phyloP scores from a whole-genome alignment of 2,329 filamentous ascomycete species.

The Juglanconis oblonga region DNA sequence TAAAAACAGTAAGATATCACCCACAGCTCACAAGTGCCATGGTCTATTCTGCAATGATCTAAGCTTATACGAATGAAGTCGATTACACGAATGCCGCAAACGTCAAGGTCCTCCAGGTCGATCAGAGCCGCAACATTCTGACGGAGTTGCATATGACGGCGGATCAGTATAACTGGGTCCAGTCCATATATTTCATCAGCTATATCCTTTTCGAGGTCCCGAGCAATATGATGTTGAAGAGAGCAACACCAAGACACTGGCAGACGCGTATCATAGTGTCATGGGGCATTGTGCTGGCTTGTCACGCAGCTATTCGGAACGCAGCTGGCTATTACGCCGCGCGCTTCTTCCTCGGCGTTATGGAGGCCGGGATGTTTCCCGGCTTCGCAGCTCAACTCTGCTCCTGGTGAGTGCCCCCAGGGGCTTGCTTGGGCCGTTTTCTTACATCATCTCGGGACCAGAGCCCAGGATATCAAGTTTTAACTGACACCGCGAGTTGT shows the following conservation, averaged over 20 bases:
- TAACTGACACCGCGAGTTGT: no score
- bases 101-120: slow-evolving; percentile 41
- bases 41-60: neutral
- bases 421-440: neutral
- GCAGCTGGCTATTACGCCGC: slow-evolving; percentile 34
- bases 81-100: slow-evolving; percentile 38
- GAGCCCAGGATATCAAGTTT: no score
- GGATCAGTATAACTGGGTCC: slow-evolving; percentile 39
- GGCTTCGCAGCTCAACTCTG: slow-evolving; percentile 39
- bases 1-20: slow-evolving; percentile 23
- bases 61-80: slow-evolving; percentile 21
- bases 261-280: slow-evolving; percentile 34
- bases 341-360: slow-evolving; percentile 38
- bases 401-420: slow-evolving; percentile 30
- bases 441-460: no score
- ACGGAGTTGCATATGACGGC: slow-evolving; percentile 36
- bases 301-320: slow-evolving; percentile 37
- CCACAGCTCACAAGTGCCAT: neutral
- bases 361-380: slow-evolving; percentile 42
- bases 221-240: slow-evolving; percentile 36
- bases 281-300: slow-evolving; percentile 36
- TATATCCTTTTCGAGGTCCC: slow-evolving; percentile 40
- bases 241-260: slow-evolving; percentile 32
- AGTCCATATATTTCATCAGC: slow-evolving; percentile 36
- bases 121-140: slow-evolving; percentile 34